Evolutionary conservation across 257 asterid species (phyloP), one percentile per base, ranked within the genome.

Genomic region (Anisodus tanguticus): DNA sequence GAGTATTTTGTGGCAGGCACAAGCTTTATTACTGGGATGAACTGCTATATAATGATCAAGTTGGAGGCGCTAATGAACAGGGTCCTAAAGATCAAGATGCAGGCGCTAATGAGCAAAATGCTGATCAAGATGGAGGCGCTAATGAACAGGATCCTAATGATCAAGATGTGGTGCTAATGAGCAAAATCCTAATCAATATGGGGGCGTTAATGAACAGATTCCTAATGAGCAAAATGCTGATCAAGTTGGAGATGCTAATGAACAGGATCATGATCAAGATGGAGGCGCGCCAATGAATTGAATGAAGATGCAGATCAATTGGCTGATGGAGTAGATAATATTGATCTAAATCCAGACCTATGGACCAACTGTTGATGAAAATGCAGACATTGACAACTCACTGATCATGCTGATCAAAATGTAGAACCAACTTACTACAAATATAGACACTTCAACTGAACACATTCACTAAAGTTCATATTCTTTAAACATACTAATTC

Each of bases 1-100:
- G 59, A 74, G 10, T 6, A 74, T 49, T 22, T 74, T 74, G 81
- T 49, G 81, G 45, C 81, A 74, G 81, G 45, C 1, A 10, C 17
- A 26, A 11, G 43, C 45, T 64, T 64, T 2, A 11, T 64, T 11
- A 31, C 71, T 31, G 43, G 69, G 22, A 64, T 70, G 54, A 49
- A 0, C 55, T 1, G 9, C 55, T 7, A 2, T 49, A 49, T 49
- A 49, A 60, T 19, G 68, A 60, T 60, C 68, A 60, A 60, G 12
- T 16, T 70, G 68, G 59, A 54, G 59, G 13, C 17, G 59, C 6
- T 1, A 13, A 54, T 12, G 54, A 35, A 7, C 22, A 39, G 4
- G 8, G 9, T 64, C 45, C 0, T 64, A 12, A 15, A 1, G 35
- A 35, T 4, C 51, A 45, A 45, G 51, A 45, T 45, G 51, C 8